Percentiles rank a stretch among this genome's conserved stretches.
phyloP scores from a whole-genome alignment of 139 green algal genomes.

The Chlamydomonas asymmetrica region DNA sequence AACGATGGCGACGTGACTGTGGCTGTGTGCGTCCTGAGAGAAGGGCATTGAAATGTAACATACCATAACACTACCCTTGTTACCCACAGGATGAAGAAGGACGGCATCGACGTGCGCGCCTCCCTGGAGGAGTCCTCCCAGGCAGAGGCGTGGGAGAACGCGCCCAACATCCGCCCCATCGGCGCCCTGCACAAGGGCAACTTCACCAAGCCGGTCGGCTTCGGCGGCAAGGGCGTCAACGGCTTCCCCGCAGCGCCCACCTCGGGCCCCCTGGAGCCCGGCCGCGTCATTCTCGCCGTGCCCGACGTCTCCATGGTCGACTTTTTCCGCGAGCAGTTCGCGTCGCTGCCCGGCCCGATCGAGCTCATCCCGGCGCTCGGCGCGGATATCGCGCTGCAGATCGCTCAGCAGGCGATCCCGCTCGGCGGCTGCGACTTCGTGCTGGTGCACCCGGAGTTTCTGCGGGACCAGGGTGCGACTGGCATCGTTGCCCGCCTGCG shows the following conservation, averaged over 20 bases:
- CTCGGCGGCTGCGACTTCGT: constrained; percentile 54
- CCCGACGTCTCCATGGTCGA: constrained; percentile 49
- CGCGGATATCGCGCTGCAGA: constrained; percentile 35
- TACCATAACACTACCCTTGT: too few relatives aligned
- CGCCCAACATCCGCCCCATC: not conserved
- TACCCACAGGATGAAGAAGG: constrained; percentile 28
- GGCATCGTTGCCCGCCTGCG: constrained; percentile 10
- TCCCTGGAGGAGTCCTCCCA: constrained; percentile 27
- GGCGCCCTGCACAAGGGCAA: not conserved
- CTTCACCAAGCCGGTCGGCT: constrained; percentile 9
- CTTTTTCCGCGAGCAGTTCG: constrained; percentile 52
- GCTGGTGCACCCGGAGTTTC: constrained; percentile 54
- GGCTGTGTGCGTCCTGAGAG: too few relatives aligned
- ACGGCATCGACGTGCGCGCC: constrained; percentile 47
- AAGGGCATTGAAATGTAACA: too few relatives aligned
- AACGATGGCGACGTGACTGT: too few relatives aligned
- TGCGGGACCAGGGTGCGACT: constrained; percentile 25
- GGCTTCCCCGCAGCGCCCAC: not conserved
- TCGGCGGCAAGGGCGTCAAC: constrained; percentile 10
- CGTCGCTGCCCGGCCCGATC: constrained; percentile 35
- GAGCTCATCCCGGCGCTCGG: constrained; percentile 48
- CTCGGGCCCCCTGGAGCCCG: constrained; percentile 6
- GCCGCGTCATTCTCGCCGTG: constrained; percentile 51
- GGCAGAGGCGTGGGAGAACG: not conserved
- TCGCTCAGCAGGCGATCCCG: constrained; percentile 40